Base-by-base conservation (phyloP, 148 eudicot species). In the Polygonum maritimum region DNA sequence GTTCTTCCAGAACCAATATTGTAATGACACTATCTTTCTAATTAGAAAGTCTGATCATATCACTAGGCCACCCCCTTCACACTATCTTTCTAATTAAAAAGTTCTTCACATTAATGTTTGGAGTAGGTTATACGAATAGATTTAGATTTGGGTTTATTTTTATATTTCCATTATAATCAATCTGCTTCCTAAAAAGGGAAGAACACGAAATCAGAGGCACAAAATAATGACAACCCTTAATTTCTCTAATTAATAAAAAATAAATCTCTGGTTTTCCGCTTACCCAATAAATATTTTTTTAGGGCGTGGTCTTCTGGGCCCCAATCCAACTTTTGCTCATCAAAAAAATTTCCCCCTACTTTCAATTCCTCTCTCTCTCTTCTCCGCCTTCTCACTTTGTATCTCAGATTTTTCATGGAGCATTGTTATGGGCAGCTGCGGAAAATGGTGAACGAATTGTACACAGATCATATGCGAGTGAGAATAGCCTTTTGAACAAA, bases 291-390 rank as follows among this genome's bases (percentile, higher is more conserved):
- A 36, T 67, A 65, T 2, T 67, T 67, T 67, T 67, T 38, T 36
- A 67, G 71, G 44, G 71, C 38, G 71, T 35, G 71, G 33, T 63
- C 44, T 11, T 67, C 3, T 31, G 70, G 70, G 70, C 70, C 70
- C 70, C 70, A 11, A 63, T 67, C 71, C 41, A 44, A 65, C 69
- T 57, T 57, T 57, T 19, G 63, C 33, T 57, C 63, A 31, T 57
- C 63, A 8, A 57, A 57, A 57, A 57, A 60, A 22, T 22, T 10
- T 11, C 69, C 69, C 39, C 69, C 38, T 57, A 26, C 7, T 31
- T 60, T 26, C 69, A 60, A 22, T 31, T 60, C 13, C 15, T 60
- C 63, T 57, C 31, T 57, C 31, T 26, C 69, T 60, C 71, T n/a
- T 1, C n/a, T 12, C 19, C 71, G 44, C 71, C n/a, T 36, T 65